These are phyloP conservation scores for Cyanodermella asteris DNA, from an alignment of 2,329 filamentous ascomycete genomes.

Conservation along the genomic window DNA sequence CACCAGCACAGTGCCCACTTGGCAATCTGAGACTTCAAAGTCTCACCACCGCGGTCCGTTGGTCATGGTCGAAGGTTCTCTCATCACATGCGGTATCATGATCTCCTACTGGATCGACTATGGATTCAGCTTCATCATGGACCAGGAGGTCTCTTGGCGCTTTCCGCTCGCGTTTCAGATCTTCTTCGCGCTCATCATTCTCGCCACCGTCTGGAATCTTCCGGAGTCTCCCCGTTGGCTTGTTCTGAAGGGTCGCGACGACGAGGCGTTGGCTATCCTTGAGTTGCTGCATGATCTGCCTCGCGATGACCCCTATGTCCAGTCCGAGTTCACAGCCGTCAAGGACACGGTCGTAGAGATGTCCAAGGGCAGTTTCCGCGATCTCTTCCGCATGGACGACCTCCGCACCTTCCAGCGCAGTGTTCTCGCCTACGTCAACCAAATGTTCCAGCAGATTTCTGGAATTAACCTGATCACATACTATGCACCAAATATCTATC, in stretches of 20 bases:
- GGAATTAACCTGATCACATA: constrained; percentile 7
- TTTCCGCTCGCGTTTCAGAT: constrained; percentile 20
- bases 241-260: constrained; percentile 9
- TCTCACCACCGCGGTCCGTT: constrained; percentile 23
- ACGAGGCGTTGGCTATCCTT: constrained; percentile 10
- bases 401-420: constrained; percentile 34
- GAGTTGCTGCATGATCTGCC: constrained; percentile 5
- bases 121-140: constrained; percentile 25
- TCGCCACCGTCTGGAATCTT: constrained; percentile 12
- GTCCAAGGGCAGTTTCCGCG: constrained; percentile 29
- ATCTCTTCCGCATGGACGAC: constrained; percentile 36
- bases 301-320: constrained; percentile 14
- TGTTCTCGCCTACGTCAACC: constrained; percentile 33
- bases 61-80: constrained; percentile 26
- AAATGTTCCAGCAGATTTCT: constrained; percentile 21
- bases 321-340: constrained; percentile 27
- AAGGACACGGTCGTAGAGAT: constrained; percentile 31
- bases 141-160: constrained; percentile 14
- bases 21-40: constrained; percentile 28
- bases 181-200: constrained; percentile 15
- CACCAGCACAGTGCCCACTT: constrained; percentile 27
- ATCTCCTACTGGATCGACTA: constrained; percentile 31
- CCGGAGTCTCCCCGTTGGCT: constrained; percentile 20
- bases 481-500: constrained; percentile 5
- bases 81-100: constrained; percentile 28